phyloP scores from a whole-genome alignment of 2,329 filamentous ascomycete species.

The Colletotrichum karsti region DNA sequence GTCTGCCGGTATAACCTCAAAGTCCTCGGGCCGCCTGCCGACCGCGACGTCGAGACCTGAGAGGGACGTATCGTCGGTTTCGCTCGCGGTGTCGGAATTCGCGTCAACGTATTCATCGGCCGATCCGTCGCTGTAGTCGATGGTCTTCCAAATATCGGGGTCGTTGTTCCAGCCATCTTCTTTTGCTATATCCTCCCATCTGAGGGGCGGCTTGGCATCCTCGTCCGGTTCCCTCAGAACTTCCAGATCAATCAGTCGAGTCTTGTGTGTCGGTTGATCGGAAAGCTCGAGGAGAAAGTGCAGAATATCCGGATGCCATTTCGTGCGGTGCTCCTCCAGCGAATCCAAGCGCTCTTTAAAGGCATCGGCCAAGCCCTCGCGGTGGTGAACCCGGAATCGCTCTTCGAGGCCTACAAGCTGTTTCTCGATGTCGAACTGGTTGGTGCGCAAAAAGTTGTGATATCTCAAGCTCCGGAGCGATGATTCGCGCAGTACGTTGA shows the following conservation, averaged over 20 bases:
- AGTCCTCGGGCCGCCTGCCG: conserved; percentile 38
- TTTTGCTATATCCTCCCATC: conserved; percentile 81
- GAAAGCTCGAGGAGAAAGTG: conserved; percentile 83
- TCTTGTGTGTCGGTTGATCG: conserved; percentile 78
- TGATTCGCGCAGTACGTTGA: conserved; percentile 56
- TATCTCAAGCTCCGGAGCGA: conserved; percentile 60
- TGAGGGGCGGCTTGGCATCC: conserved; percentile 60
- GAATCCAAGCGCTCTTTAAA: conserved; percentile 67
- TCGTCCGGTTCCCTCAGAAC: conserved; percentile 55
- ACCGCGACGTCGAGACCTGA: conserved; percentile 43
- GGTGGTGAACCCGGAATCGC: conserved; percentile 82
- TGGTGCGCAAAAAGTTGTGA: conserved; percentile 70
- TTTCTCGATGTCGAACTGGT: conserved; percentile 77
- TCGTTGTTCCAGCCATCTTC: conserved; percentile 79
- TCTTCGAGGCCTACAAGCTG: conserved; percentile 80
- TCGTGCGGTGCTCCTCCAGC: conserved; percentile 60
- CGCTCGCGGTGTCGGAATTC: conserved; percentile 40
- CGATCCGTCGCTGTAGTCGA: conserved; percentile 74
- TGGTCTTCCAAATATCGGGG: conserved; percentile 74
- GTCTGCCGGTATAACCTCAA: conserved; percentile 40
- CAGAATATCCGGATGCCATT: conserved; percentile 82
- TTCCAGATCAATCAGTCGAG: conserved; percentile 71
- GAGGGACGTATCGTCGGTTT: conserved; percentile 45
- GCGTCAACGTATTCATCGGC: conserved; percentile 59
- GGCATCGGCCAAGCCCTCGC: conserved; percentile 81